Base-by-base conservation (phyloP, 331 rosid genomes). In the Stylosanthes scabra region DNA sequence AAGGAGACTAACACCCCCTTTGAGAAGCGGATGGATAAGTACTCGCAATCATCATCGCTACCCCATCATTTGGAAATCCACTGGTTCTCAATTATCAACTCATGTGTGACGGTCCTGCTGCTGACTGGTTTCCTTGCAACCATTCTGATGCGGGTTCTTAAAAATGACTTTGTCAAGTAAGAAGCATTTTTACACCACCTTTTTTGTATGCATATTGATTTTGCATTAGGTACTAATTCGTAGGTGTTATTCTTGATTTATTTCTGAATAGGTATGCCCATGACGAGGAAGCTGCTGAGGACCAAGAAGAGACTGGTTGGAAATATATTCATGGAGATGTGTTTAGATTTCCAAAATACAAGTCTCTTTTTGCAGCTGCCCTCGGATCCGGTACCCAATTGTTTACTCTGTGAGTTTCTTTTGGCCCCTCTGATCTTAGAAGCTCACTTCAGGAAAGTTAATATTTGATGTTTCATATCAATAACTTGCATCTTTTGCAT, bases 241-340 rank as follows among this genome's bases (percentile, higher is more conserved):
- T 78, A 9, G 44, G 7, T 59, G 44, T 47, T 68, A 3, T n/a
- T 59, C 37, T 5, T 79, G 42, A 54, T 77, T 82, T 60, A 55
- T 66, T 66, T 47, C 40, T 49, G 55, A 65, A 81, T 76, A 93
- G 98, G 87, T 90, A 87, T 70, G 91, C 93, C 15, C 96, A 88
- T 72, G 97, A 93, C 20, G 96, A 88, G 82, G 98, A 88, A 86
- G n/a, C 89, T 62, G 96, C 80, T 3, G 93, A 90, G 63, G 97
- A 87, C 15, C 91, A 93, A 83, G 98, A 90, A 82, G 97, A 88
- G 86, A 90, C 87, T 31, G 97, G 97, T 63, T 93, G 98, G 98
- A 93, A 93, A 78, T 87, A 90, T 85, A 89, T 93, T 47, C 98
- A 88, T n/a, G 98, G 96, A 45, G 98, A 93, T 84, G 96, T 93